Percentiles rank a stretch among this genome's conserved stretches.
phyloP scores from a whole-genome alignment of 306 rosid genomes.

The Vachellia pachyceras region DNA sequence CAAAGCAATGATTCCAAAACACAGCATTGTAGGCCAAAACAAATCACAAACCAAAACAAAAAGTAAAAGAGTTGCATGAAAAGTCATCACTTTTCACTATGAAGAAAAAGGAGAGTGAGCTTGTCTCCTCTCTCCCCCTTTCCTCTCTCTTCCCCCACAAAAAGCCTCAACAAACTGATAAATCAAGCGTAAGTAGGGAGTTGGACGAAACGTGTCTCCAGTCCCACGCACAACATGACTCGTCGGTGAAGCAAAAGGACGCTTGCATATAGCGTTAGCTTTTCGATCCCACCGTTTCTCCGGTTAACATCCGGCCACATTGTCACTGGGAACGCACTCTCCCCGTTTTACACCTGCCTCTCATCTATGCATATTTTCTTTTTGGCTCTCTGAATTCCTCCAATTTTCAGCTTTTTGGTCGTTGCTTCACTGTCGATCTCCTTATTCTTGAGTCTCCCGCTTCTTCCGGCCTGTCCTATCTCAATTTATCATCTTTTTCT shows the following conservation, averaged over 20 bases:
- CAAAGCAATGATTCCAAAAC: not conserved
- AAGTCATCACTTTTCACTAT: not conserved
- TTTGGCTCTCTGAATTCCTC: not conserved
- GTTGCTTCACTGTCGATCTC: slow-evolving; percentile 32
- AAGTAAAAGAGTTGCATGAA: not conserved
- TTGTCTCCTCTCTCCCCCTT: too few relatives aligned
- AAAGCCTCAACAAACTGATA: slow-evolving; percentile 35
- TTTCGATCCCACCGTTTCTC: slow-evolving; percentile 30
- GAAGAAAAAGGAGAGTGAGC: not conserved
- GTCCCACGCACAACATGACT: slow-evolving; percentile 45
- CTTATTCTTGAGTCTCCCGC: slow-evolving; percentile 12
- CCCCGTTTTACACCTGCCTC: slow-evolving; percentile 34
- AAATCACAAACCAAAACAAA: not conserved
- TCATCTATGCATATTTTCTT: not conserved
- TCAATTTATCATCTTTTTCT: slow-evolving; percentile 22
- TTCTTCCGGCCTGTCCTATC: slow-evolving; percentile 40
- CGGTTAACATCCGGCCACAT: not conserved
- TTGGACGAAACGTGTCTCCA: slow-evolving; percentile 13
- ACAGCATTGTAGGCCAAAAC: not conserved
- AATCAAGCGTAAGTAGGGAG: slow-evolving; percentile 26
- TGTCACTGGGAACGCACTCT: not conserved
- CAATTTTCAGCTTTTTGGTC: not conserved
- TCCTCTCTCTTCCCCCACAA: not conserved
- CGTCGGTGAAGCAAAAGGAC: slow-evolving; percentile 56
- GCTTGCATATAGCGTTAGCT: slow-evolving; percentile 16